Base-by-base conservation (phyloP, 345 rosid genomes). In the Sisymbrium altissimum region DNA sequence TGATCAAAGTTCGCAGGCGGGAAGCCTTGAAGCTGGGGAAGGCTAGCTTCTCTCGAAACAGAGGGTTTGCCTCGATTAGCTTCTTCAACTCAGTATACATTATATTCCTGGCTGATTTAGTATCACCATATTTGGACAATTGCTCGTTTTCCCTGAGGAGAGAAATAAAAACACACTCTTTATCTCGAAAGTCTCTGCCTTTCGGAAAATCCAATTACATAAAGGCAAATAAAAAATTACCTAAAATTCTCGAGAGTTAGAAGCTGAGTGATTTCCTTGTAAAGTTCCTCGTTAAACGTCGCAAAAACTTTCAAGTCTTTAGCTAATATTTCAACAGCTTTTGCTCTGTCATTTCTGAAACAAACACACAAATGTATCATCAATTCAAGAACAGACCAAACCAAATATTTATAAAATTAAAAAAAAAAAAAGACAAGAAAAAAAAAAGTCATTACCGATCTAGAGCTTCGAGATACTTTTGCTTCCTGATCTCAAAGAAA, bases 201-300 rank as follows among this genome's bases (percentile, higher is more conserved):
- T 38, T 32, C 11, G 10, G 0, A 13, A 46, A 56, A 30, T 5
- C 4, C 27, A 32, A 39, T 14, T 8, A 27, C 0, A 68, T 4
- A 1, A 18, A 55, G 0, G 4, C 52, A 53, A 13, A 25, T 10
- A 55, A 27, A 43, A 52, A 25, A 4, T 10, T 70, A 89, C 98
- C 98, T 87, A 77, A 94, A 94, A 76, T 94, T 88, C 49, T 74
- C 83, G 14, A 94, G 88, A 44, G 96, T 88, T 30, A 94, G 81
- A 43, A 94, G 93, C 72, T 88, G 98, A 59, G 97, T 94, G 64
- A 94, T 89, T 72, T 93, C 98, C 81, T 89, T 91, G 79, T 81
- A 93, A 64, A 93, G 85, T 9, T 89, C 98, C 73, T 89, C 98
- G 69, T 88, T 89, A 79, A 91, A 91, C 3, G 97, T 85, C 1